Evolutionary conservation across 495 filamentous ascomycete species (phyloP).

Genomic region (Hyaloscypha finlandica): DNA sequence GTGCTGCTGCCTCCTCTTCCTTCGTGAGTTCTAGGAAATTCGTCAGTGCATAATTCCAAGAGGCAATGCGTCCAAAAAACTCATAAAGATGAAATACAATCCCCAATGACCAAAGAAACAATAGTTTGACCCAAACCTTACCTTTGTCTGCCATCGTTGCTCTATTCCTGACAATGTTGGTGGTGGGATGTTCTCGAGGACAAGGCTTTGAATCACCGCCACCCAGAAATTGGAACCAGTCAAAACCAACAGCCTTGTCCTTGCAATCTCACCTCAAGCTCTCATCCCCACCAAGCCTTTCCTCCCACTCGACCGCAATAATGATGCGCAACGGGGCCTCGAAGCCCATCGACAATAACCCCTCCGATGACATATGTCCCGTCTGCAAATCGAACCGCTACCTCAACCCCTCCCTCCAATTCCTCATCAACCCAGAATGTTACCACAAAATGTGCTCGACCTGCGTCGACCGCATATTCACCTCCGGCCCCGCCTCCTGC

Average conservation of each 20-base stretch:
- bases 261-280: background rate
- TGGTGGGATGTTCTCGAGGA: conserved; percentile 14
- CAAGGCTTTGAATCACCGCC: conserved; percentile 31
- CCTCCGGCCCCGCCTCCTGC: conserved; percentile 83
- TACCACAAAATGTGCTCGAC: conserved; percentile 98
- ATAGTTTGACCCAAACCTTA: conserved; percentile 1
- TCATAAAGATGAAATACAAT: background rate
- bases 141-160: conserved; percentile 31
- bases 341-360: conserved; percentile 21
- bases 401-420: conserved; percentile 88
- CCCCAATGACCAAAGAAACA: background rate
- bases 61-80: background rate
- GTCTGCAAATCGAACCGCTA: conserved; percentile 96
- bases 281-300: conserved; percentile 7
- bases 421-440: conserved; percentile 96
- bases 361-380: conserved; percentile 77
- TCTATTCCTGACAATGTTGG: conserved; percentile 11
- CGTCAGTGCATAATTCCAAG: background rate
- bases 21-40: conserved; percentile 42
- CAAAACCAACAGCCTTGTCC: conserved; percentile 28
- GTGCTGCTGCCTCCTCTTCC: conserved; percentile 68
- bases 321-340: conserved; percentile 17
- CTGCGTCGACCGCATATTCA: conserved; percentile 94
- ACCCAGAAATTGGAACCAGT: conserved; percentile 9
- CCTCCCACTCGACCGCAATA: background rate